phyloP scores from a whole-genome alignment of 495 filamentous ascomycete genomes.

The Hypoxylon trugodes region DNA sequence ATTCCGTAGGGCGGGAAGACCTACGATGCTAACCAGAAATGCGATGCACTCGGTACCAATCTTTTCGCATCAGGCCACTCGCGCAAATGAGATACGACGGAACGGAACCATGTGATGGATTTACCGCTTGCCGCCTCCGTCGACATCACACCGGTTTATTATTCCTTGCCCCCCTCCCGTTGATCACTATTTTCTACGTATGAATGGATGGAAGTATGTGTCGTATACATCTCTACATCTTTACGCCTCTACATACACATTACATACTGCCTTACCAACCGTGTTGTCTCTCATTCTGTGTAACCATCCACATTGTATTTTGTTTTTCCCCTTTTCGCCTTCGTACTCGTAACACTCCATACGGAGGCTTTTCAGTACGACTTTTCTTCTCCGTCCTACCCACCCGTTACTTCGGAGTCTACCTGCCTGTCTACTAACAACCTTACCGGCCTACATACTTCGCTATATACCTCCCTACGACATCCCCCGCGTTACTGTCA shows the following conservation, averaged over 20 bases:
- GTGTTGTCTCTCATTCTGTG: slow-evolving; percentile 8
- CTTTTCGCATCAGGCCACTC: slow-evolving; percentile 21
- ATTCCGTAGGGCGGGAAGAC: neutral
- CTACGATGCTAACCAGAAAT: neutral
- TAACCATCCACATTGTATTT: slow-evolving; percentile 8
- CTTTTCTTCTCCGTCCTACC: neutral
- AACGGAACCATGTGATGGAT: slow-evolving; percentile 21
- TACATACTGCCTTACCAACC: neutral
- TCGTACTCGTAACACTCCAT: neutral
- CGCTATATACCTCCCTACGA: neutral
- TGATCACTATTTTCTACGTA: slow-evolving; percentile 1
- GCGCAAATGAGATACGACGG: slow-evolving; percentile 10
- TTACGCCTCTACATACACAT: neutral
- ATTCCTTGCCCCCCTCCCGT: neutral
- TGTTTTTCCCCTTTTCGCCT: neutral
- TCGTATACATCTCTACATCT: neutral
- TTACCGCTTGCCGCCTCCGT: slow-evolving; percentile 31
- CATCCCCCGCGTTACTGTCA: too few species aligned
- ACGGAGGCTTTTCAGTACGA: neutral
- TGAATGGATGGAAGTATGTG: slow-evolving; percentile 1
- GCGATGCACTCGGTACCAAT: slow-evolving; percentile 8
- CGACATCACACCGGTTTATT: slow-evolving; percentile 30
- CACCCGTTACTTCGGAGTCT: neutral
- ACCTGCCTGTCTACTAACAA: neutral
- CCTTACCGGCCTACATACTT: neutral